Evolutionary conservation across 768 basidiomycete genomes (phyloP).

Genomic region (Sarcodon sp.): DNA sequence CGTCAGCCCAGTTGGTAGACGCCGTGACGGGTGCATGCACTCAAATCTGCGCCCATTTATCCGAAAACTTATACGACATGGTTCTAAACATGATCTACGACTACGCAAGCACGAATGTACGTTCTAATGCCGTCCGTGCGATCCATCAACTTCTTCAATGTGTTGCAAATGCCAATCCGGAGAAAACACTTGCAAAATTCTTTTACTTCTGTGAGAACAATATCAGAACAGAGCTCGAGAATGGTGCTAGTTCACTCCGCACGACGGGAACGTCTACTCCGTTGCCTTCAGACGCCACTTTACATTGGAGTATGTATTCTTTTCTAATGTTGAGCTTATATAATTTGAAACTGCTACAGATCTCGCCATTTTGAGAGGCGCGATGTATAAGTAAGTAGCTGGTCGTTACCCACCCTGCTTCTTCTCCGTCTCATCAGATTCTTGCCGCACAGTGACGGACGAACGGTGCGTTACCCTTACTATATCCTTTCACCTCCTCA

Average conservation of each 20-base stretch:
- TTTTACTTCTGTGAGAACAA: slow-evolving; percentile 58
- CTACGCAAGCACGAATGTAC: slow-evolving; percentile 69
- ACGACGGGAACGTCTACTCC: slow-evolving; percentile 58
- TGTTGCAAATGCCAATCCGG: slow-evolving; percentile 68
- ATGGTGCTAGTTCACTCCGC: slow-evolving; percentile 66
- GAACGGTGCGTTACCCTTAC: slow-evolving; percentile 29
- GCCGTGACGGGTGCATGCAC: slow-evolving; percentile 66
- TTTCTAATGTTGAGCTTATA: background rate
- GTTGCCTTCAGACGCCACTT: slow-evolving; percentile 68
- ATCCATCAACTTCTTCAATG: slow-evolving; percentile 82
- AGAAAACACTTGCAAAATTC: slow-evolving; percentile 69
- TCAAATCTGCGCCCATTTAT: slow-evolving; percentile 65
- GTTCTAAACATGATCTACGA: slow-evolving; percentile 77
- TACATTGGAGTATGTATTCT: slow-evolving; percentile 66
- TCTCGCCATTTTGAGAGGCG: slow-evolving; percentile 64
- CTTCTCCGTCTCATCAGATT: background rate
- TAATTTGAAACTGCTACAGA: slow-evolving; percentile 25
- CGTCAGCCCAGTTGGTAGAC: slow-evolving; percentile 59
- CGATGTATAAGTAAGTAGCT: slow-evolving; percentile 58
- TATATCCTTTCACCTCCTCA: background rate
- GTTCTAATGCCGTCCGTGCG: slow-evolving; percentile 76
- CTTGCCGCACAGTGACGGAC: slow-evolving; percentile 28
- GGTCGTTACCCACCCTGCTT: background rate
- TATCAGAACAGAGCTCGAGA: slow-evolving; percentile 68
- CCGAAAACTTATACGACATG: slow-evolving; percentile 63